These are phyloP conservation scores for Lentinus tigrinus DNA, from an alignment of 768 basidiomycete genomes.

Conservation along the genomic window DNA sequence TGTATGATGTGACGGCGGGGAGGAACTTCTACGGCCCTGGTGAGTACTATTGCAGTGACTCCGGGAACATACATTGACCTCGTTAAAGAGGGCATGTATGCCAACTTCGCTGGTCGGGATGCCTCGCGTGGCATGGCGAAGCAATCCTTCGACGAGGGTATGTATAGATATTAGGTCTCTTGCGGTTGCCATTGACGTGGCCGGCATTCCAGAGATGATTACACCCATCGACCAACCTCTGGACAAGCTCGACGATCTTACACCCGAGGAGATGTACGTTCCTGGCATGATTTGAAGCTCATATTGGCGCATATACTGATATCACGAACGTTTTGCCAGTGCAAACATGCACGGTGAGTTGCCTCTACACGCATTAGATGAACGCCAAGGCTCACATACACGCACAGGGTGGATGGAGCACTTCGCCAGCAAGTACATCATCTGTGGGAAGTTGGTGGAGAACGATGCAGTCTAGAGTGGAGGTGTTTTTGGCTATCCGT, in stretches of 20 bases:
- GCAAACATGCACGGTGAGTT: conserved; percentile 88
- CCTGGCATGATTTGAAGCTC: neutral
- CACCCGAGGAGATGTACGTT: conserved; percentile 78
- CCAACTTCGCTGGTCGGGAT: conserved; percentile 95
- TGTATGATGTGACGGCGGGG: conserved; percentile 92
- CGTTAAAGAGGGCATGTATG: conserved; percentile 85
- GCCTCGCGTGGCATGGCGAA: conserved; percentile 97
- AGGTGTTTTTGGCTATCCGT: too few species aligned
- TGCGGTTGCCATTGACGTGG: neutral
- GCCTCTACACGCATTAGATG: neutral
- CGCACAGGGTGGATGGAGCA: conserved; percentile 86
- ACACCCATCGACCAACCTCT: conserved; percentile 84
- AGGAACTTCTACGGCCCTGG: conserved; percentile 94
- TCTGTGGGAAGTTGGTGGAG: conserved; percentile 87
- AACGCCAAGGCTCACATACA: neutral
- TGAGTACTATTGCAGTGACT: conserved; percentile 40
- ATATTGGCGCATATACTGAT: neutral
- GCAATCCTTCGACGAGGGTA: conserved; percentile 92
- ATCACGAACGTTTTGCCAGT: conserved; percentile 38
- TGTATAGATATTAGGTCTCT: conserved; percentile 28
- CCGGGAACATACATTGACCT: neutral
- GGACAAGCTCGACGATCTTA: conserved; percentile 80
- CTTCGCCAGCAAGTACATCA: conserved; percentile 88
- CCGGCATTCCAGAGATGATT: conserved; percentile 68
- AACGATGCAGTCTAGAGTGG: conserved; percentile 45